Evolutionary conservation across 768 basidiomycete genomes (phyloP).

Genomic region (Leccinum truebloodii): DNA sequence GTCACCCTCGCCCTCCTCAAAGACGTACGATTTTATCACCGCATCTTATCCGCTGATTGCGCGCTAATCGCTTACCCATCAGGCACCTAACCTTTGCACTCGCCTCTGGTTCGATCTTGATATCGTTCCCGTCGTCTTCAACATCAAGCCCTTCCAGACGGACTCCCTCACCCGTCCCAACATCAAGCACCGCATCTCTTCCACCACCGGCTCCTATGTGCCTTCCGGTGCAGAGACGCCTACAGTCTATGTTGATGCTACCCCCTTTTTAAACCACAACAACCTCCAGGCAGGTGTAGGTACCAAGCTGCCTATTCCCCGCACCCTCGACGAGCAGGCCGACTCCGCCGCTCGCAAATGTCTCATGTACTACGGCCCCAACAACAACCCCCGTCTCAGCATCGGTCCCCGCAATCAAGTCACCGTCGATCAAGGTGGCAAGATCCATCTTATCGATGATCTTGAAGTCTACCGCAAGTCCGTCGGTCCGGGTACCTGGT

Average conservation of each 20-base stretch:
- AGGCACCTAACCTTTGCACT: constrained; percentile 83
- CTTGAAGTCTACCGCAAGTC: constrained; percentile 75
- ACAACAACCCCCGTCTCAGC: constrained; percentile 79
- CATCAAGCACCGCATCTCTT: constrained; percentile 80
- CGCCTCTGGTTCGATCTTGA: constrained; percentile 82
- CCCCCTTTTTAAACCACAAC: constrained; percentile 46
- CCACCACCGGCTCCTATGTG: constrained; percentile 75
- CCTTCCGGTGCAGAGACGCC: constrained; percentile 79
- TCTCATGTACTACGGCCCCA: constrained; percentile 79
- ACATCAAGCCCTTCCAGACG: constrained; percentile 81
- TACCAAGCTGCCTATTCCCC: constrained; percentile 67
- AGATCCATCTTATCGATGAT: constrained; percentile 84
- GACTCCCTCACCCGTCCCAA: constrained; percentile 78
- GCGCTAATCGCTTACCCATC: constrained; percentile 24
- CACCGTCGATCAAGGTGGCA: constrained; percentile 82
- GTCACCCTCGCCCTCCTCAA: constrained; percentile 69
- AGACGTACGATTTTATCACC: constrained; percentile 47
- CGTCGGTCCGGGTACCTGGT: constrained; percentile 76
- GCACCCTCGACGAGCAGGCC: constrained; percentile 81
- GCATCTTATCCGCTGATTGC: constrained; percentile 8
- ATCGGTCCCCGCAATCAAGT: constrained; percentile 88
- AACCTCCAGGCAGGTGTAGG: constrained; percentile 46
- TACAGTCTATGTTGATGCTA: constrained; percentile 61
- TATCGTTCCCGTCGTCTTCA: constrained; percentile 83
- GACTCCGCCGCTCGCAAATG: constrained; percentile 86